Percentiles rank a stretch among this genome's conserved stretches.
Conservation (phyloP, 1,139 yeast genomes). For the Saccharomyces uvarum region DNA sequence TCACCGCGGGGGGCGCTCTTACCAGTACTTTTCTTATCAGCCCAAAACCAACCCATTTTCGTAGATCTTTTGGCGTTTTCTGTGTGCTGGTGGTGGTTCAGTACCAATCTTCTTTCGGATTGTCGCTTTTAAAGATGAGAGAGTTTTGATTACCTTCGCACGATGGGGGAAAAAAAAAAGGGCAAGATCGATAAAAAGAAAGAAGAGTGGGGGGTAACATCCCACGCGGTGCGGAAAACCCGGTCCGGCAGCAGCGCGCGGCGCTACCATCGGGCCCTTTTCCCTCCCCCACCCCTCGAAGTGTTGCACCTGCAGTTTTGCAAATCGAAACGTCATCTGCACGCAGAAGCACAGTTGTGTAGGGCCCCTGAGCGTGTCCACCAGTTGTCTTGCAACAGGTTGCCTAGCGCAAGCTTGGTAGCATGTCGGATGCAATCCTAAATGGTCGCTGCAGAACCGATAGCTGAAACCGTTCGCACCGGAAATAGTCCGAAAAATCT, state of each 20-base stretch:
- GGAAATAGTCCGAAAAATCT: too few species aligned
- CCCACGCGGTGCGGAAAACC: background rate
- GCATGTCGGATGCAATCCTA: too few species aligned
- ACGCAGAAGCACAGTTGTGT: too few species aligned
- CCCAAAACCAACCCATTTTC: constrained; percentile 83
- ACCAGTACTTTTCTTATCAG: constrained; percentile 32
- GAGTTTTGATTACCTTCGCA: background rate
- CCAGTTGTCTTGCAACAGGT: too few species aligned
- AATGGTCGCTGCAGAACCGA: too few species aligned
- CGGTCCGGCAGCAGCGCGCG: background rate
- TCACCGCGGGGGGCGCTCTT: constrained; percentile 6
- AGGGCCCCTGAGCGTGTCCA: too few species aligned
- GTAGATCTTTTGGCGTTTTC: background rate
- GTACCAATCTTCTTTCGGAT: background rate
- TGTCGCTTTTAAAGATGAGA: background rate
- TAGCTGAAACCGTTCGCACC: too few species aligned
- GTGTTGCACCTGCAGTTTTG: too few species aligned
- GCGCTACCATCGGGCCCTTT: constrained; percentile 1
- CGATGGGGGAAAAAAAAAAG: background rate
- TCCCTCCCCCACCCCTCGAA: too few species aligned
- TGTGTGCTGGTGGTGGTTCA: background rate
- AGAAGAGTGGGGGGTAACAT: background rate
- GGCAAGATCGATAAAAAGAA: background rate
- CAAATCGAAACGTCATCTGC: too few species aligned
- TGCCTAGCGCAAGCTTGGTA: too few species aligned